phyloP scores from a whole-genome alignment of 305 asterid genomes.

The Fraxinus platypoda region DNA sequence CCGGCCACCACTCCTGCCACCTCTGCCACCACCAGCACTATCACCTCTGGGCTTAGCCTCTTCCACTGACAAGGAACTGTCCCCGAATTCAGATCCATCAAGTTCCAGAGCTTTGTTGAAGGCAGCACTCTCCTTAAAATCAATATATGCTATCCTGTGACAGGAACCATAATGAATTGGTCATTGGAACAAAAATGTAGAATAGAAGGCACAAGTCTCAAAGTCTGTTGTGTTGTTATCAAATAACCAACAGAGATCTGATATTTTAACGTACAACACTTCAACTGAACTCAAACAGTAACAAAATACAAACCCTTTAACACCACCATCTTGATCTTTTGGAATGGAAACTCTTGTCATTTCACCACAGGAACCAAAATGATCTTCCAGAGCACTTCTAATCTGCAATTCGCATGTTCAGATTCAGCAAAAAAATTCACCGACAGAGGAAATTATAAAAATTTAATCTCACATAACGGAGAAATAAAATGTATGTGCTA shows the following conservation, averaged over 20 bases:
- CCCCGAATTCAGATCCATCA: conserved; percentile 53
- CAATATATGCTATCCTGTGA: conserved; percentile 67
- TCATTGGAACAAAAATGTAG: background rate
- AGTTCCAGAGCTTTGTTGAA: conserved; percentile 55
- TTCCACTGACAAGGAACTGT: conserved; percentile 40
- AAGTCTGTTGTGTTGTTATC: background rate
- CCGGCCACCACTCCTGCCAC: conserved; percentile 32
- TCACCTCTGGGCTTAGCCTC: conserved; percentile 65
- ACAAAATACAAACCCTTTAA: conserved; percentile 58
- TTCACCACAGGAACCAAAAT: conserved; percentile 78
- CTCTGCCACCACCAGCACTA: conserved; percentile 25
- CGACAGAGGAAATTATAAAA: background rate
- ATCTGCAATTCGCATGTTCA: conserved; percentile 40
- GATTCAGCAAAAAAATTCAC: background rate
- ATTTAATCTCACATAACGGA: background rate
- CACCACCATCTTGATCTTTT: conserved; percentile 46
- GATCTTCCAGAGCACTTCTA: conserved; percentile 56
- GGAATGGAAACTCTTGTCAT: conserved; percentile 62
- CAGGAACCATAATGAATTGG: background rate
- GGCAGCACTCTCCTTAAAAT: conserved; percentile 45
- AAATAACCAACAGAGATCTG: background rate
- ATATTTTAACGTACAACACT: background rate
- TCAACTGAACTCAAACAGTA: background rate
- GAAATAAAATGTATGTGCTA: background rate
- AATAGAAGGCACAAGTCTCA: background rate